Evolutionary conservation across 192 early-diverging fungal species (phyloP).

Genomic region (Rhizophlyctis rosea): DNA sequence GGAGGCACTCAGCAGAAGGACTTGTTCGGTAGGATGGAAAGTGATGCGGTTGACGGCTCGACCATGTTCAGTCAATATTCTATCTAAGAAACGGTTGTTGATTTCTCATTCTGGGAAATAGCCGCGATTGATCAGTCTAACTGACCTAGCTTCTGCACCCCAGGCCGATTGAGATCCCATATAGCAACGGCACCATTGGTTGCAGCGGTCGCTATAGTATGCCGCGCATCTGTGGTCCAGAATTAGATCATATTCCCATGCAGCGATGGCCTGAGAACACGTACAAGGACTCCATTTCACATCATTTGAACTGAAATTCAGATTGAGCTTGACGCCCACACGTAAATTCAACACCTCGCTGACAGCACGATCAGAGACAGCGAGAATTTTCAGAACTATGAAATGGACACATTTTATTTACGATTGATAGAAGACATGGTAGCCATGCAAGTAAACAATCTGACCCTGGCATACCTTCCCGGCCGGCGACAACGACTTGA

Average conservation of each 20-base stretch:
- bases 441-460: neutral
- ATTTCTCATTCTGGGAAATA: conserved; percentile 2
- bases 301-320: conserved; percentile 65
- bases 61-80: conserved; percentile 66
- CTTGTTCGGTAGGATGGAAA: conserved; percentile 68
- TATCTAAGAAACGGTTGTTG: conserved; percentile 34
- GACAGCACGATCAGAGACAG: conserved; percentile 48
- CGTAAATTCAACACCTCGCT: conserved; percentile 68
- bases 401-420: neutral
- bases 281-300: conserved; percentile 70
- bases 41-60: conserved; percentile 75
- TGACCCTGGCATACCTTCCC: conserved; percentile 54
- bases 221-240: conserved; percentile 39
- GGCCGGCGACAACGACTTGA: conserved; percentile 62
- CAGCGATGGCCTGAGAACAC: neutral
- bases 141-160: conserved; percentile 42
- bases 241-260: neutral
- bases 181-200: conserved; percentile 69
- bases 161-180: conserved; percentile 62
- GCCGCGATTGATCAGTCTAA: neutral
- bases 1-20: conserved; percentile 69
- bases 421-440: neutral
- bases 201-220: conserved; percentile 68
- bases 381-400: conserved; percentile 67
- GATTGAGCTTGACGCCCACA: conserved; percentile 48